A percentile compares a stretch with the other conserved stretches of the same genome.
Conservation (phyloP, 306 rosid species). For the Rosa persica region DNA sequence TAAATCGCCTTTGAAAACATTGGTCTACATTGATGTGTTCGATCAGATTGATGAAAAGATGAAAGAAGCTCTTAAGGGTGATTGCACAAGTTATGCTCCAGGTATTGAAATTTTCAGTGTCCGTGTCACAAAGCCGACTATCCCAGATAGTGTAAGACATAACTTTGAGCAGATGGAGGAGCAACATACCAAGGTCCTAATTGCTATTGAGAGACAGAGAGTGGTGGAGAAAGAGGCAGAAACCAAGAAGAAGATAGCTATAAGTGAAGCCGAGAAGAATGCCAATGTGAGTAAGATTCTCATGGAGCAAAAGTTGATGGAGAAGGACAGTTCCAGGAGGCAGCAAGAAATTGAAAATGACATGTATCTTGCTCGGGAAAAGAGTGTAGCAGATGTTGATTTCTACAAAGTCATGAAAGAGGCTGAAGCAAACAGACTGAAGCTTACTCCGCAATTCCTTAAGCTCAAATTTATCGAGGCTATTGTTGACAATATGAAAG, state of each 20-base stretch:
- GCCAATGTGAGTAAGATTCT: constrained; percentile 87
- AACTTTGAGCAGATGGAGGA: constrained; percentile 92
- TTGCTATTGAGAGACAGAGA: constrained; percentile 74
- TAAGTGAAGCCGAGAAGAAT: constrained; percentile 96
- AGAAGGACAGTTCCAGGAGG: constrained; percentile 64
- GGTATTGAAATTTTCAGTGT: constrained; percentile 92
- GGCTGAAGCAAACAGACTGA: constrained; percentile 90
- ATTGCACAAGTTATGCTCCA: constrained; percentile 84
- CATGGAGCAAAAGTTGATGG: constrained; percentile 75
- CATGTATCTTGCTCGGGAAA: constrained; percentile 76
- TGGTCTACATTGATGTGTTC: no score
- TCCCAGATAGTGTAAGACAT: constrained; percentile 67
- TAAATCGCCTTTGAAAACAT: no score
- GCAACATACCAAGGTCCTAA: constrained; percentile 91
- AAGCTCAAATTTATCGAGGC: constrained; percentile 81
- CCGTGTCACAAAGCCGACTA: constrained; percentile 81
- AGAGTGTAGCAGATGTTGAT: constrained; percentile 76
- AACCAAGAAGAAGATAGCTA: constrained; percentile 81
- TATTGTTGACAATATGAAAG: constrained; percentile 74
- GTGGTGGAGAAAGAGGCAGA: constrained; percentile 84
- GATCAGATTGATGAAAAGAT: constrained; percentile 94
- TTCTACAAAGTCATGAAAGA: constrained; percentile 66
- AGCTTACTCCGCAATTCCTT: constrained; percentile 86
- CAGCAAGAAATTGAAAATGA: constrained; percentile 77
- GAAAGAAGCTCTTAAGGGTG: constrained; percentile 95